Evolutionary conservation across 352 stramenopile genomes (phyloP).

Genomic region (Paralagenidium karlingii): DNA sequence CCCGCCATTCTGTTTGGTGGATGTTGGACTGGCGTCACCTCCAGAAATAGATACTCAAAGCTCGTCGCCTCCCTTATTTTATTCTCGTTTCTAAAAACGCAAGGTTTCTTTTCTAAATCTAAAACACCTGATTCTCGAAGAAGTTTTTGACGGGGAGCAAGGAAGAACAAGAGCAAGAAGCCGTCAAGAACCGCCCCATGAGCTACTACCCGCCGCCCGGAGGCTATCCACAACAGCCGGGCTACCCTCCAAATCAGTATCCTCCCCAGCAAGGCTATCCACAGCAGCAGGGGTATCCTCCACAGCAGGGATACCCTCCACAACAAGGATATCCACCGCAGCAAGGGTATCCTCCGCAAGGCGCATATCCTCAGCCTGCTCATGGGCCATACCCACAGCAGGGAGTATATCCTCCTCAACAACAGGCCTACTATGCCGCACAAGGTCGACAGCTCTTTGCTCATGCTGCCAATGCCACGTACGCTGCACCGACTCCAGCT

Average conservation of each 20-base stretch:
- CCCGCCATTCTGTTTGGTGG: too few species aligned
- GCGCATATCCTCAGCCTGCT: constrained; percentile 17
- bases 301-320: constrained; percentile 22
- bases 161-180: too few species aligned
- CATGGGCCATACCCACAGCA: constrained; percentile 4
- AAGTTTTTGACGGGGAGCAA: too few species aligned
- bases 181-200: too few species aligned
- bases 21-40: too few species aligned
- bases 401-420: constrained; percentile 12
- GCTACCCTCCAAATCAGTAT: constrained; percentile 10
- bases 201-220: too few species aligned
- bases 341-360: constrained; percentile 8
- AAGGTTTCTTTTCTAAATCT: too few species aligned
- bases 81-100: too few species aligned
- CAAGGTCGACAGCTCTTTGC: constrained; percentile 59
- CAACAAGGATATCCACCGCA: constrained; percentile 15
- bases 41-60: too few species aligned
- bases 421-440: constrained; percentile 49
- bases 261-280: constrained; percentile 4
- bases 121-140: too few species aligned
- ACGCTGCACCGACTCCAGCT: constrained; percentile 10
- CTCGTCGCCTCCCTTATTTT: too few species aligned
- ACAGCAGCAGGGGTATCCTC: constrained; percentile 12
- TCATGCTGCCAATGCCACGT: constrained; percentile 25
- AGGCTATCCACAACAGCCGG: constrained; percentile 10